Conservation (phyloP, 352 stramenopile genomes). For the Globisporangium irregulare region DNA sequence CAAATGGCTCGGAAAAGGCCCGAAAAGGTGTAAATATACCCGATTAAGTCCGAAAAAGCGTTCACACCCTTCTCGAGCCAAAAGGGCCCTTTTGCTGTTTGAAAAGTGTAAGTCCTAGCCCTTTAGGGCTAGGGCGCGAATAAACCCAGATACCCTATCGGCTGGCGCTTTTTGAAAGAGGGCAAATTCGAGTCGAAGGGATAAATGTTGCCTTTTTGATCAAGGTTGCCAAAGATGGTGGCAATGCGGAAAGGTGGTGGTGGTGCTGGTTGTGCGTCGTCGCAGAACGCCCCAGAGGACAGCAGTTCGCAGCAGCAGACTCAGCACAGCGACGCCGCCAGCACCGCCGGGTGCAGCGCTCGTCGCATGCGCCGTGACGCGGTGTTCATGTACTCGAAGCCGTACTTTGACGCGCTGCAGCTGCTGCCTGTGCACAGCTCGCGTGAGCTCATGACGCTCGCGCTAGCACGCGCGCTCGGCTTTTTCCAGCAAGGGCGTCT, state of each 20-base stretch:
- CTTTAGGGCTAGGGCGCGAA: too few relatives aligned
- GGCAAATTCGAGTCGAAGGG: too few relatives aligned
- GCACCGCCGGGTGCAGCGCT: background rate
- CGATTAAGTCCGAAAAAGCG: too few relatives aligned
- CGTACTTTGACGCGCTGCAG: conserved; percentile 29
- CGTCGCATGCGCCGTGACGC: background rate
- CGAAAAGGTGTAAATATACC: too few relatives aligned
- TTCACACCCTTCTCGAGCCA: too few relatives aligned
- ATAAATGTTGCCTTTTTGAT: too few relatives aligned
- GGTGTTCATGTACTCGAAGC: conserved; percentile 16
- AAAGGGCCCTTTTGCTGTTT: too few relatives aligned
- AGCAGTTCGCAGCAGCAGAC: background rate
- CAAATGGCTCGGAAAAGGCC: too few relatives aligned
- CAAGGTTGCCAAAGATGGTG: too few relatives aligned
- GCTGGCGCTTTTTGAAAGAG: too few relatives aligned
- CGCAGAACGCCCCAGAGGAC: background rate
- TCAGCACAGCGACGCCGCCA: background rate
- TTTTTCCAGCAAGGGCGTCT: conserved; percentile 19
- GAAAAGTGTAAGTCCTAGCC: too few relatives aligned
- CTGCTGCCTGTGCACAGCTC: conserved; percentile 33
- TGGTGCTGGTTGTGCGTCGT: background rate
- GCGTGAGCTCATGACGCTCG: conserved; percentile 43
- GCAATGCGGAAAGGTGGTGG: background rate
- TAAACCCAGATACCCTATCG: too few relatives aligned
- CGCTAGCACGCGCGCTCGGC: conserved; percentile 28